Conservation (phyloP, 129 eudicot species). For the Heracleum sosnowskyi region DNA sequence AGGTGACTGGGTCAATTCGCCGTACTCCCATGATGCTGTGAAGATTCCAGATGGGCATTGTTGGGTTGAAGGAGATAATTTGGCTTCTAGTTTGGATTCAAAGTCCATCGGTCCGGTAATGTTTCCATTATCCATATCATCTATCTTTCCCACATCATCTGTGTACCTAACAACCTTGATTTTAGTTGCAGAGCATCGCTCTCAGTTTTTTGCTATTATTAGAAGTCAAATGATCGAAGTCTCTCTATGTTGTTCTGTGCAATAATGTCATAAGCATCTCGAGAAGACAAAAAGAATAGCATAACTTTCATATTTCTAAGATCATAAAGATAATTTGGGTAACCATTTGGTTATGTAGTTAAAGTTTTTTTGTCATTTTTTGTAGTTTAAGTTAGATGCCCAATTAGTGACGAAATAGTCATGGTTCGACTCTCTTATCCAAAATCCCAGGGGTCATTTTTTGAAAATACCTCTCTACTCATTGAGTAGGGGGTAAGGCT, state of each 20-base stretch:
- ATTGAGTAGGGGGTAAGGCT: too few relatives aligned
- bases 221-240: background rate
- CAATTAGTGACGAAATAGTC: too few relatives aligned
- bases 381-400: background rate
- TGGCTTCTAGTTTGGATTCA: constrained; percentile 64
- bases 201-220: background rate
- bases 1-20: constrained; percentile 70
- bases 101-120: constrained; percentile 78
- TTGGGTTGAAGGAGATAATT: constrained; percentile 99
- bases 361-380: too few relatives aligned
- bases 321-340: background rate
- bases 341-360: background rate
- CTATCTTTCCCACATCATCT: background rate
- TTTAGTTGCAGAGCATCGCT: background rate
- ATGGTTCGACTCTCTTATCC: too few relatives aligned
- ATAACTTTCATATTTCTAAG: background rate
- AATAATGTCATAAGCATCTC: background rate
- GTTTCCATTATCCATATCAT: constrained; percentile 13
- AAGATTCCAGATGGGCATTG: constrained; percentile 93
- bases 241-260: background rate
- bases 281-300: background rate
- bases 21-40: constrained; percentile 45
- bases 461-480: too few relatives aligned
- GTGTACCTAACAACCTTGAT: background rate
- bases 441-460: too few relatives aligned